phyloP scores from a whole-genome alignment of 768 basidiomycete species.

The Rhodotorula diobovata region DNA sequence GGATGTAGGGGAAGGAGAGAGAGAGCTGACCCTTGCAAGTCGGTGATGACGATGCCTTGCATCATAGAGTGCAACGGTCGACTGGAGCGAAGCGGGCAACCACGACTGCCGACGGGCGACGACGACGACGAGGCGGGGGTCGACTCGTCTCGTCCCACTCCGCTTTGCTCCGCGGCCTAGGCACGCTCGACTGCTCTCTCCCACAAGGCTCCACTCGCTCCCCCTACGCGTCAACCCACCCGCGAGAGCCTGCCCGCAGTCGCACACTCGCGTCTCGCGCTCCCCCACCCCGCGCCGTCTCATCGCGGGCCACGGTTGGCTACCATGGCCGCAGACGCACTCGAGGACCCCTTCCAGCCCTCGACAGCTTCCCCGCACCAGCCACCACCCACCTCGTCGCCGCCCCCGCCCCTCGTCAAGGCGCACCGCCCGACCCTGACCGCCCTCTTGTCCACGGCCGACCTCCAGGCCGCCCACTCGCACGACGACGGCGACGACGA shows the following conservation, averaged over 20 bases:
- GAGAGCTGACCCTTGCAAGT: background rate
- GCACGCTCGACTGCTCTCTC: too few species aligned
- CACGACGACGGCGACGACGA: background rate
- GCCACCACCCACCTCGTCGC: background rate
- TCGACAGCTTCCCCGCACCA: background rate
- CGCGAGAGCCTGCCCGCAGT: too few species aligned
- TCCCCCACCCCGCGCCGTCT: too few species aligned
- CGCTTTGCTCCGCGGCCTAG: too few species aligned
- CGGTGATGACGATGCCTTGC: constrained; percentile 22
- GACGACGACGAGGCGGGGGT: too few species aligned
- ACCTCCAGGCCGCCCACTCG: too few species aligned
- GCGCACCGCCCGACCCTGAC: constrained; percentile 18
- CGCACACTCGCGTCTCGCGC: too few species aligned
- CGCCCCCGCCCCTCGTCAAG: background rate
- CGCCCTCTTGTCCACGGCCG: constrained; percentile 14
- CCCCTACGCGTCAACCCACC: too few species aligned
- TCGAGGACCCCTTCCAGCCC: constrained; percentile 5
- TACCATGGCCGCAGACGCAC: background rate
- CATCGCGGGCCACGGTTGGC: too few species aligned
- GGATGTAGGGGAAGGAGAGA: too few species aligned
- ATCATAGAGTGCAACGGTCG: background rate
- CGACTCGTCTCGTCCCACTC: too few species aligned
- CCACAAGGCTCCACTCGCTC: too few species aligned
- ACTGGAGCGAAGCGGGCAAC: background rate
- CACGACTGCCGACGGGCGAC: background rate